phyloP scores from a whole-genome alignment of 2,329 filamentous ascomycete species.

The Aureobasidium sp. region DNA sequence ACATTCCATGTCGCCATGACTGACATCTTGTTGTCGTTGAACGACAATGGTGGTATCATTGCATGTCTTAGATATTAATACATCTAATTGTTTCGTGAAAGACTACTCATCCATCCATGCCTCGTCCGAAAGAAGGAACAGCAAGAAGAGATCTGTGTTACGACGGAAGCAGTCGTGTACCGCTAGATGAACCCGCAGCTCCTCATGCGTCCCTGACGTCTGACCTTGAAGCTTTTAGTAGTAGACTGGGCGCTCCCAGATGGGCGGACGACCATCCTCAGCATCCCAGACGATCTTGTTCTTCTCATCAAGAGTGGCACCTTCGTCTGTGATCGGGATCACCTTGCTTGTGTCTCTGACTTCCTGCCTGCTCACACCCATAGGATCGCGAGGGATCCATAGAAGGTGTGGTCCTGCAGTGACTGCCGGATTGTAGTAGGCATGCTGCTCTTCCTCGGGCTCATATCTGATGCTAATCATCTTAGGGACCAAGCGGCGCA shows the following conservation, averaged over 20 bases:
- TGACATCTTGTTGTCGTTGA: background rate
- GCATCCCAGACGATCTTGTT: conserved; percentile 54
- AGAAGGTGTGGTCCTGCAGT: conserved; percentile 55
- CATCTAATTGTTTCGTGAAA: background rate
- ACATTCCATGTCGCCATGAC: background rate
- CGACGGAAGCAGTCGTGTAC: too few species aligned
- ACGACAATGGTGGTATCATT: background rate
- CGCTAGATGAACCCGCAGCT: background rate
- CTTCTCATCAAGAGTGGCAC: conserved; percentile 62
- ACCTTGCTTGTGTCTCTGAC: conserved; percentile 66
- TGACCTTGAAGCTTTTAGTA: conserved; percentile 1
- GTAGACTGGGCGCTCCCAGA: conserved; percentile 43
- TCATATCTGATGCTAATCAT: conserved; percentile 52
- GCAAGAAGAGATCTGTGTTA: background rate
- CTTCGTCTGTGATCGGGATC: conserved; percentile 74
- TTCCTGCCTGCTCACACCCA: conserved; percentile 70
- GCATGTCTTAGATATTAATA: background rate
- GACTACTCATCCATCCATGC: background rate
- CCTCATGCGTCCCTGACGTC: background rate
- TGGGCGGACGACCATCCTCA: conserved; percentile 48
- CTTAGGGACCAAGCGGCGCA: conserved; percentile 62
- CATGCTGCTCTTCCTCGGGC: conserved; percentile 53
- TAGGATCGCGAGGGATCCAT: conserved; percentile 75
- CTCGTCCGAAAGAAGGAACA: background rate
- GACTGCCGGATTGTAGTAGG: conserved; percentile 67